Base-by-base conservation (phyloP, 2,329 filamentous ascomycete species). In the Macrophomina phaseolina region DNA sequence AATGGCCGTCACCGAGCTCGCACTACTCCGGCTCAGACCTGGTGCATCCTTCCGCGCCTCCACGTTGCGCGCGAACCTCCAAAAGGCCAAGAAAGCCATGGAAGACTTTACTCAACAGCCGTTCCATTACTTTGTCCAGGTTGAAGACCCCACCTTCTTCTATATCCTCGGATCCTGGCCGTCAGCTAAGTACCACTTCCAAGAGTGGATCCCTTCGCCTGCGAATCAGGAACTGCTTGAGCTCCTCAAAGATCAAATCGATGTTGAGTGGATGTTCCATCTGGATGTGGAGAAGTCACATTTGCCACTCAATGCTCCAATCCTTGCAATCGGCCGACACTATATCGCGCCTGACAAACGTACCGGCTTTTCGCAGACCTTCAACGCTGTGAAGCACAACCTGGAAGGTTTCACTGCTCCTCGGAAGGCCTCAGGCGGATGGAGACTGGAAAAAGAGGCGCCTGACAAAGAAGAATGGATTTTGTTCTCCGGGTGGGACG, bases 161-260 rank as follows among this genome's bases (percentile, higher is more conserved):
- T 84, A 83, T 71, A 75, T 85, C 12, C 60, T 84, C 7, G 82
- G 81, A 8, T 78, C 77, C 67, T 85, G 82, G 83, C 73, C 77
- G 1, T 82, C 79, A 3, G 70, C 81, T 3, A 73, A 72, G 1
- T 75, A 79, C 62, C 83, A 85, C 62, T 71, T 77, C 65, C 71
- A 78, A 1, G 72, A 77, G 1, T 84, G 82, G 74, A 78, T 85
- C 4, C 77, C 79, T 0, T 78, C 80, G 0, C 51, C 71, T 12
- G 75, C 74, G 0, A 85, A 85, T 66, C 79, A 82, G 68, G 71
- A 71, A 1, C 14, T 82, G 2, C 70, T 84, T 2, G 69, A 71
- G 9, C 68, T 71, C 18, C 67, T 84, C 3, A 72, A 76, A 52
- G 76, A 75, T 5, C 71, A 76, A 16, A n/a, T 83, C 5, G 76